Conservation (phyloP, 768 basidiomycete genomes). For the Phaffia australis region DNA sequence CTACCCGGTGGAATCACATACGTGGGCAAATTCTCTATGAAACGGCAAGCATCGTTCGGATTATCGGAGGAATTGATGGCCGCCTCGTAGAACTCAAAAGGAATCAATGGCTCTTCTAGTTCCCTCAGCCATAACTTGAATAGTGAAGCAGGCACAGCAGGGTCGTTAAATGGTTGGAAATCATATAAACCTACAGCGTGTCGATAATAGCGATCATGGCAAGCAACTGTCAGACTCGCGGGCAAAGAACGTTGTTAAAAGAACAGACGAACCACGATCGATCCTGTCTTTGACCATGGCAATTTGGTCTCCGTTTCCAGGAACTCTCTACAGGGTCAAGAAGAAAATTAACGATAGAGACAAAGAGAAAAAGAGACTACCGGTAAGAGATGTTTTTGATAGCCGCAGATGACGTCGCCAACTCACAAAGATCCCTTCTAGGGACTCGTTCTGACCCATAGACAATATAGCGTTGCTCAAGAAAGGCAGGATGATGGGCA, state of each 20-base stretch:
- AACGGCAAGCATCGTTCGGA: conserved; percentile 57
- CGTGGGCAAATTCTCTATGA: conserved; percentile 67
- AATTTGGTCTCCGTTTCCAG: conserved; percentile 79
- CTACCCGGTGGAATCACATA: conserved; percentile 28
- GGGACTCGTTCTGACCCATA: conserved; percentile 53
- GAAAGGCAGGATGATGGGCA: conserved; percentile 89
- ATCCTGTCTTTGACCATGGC: conserved; percentile 80
- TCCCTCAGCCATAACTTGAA: conserved; percentile 91
- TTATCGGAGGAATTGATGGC: conserved; percentile 58
- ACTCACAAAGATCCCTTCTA: conserved; percentile 68
- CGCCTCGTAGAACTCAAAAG: conserved; percentile 66
- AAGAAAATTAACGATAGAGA: no score
- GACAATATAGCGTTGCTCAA: conserved; percentile 84
- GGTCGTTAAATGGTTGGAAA: conserved; percentile 60
- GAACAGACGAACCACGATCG: conserved; percentile 63
- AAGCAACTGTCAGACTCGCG: no score
- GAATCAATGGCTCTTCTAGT: conserved; percentile 80
- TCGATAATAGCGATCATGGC: not conserved
- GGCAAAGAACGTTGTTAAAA: not conserved
- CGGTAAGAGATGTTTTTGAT: no score
- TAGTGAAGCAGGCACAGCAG: conserved; percentile 76
- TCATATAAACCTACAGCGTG: conserved; percentile 31
- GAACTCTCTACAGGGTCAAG: conserved; percentile 46
- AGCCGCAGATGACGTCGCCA: no score
- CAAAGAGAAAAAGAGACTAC: no score